Conservation (phyloP, 2,329 filamentous ascomycete genomes). For the Septoria petroselini region DNA sequence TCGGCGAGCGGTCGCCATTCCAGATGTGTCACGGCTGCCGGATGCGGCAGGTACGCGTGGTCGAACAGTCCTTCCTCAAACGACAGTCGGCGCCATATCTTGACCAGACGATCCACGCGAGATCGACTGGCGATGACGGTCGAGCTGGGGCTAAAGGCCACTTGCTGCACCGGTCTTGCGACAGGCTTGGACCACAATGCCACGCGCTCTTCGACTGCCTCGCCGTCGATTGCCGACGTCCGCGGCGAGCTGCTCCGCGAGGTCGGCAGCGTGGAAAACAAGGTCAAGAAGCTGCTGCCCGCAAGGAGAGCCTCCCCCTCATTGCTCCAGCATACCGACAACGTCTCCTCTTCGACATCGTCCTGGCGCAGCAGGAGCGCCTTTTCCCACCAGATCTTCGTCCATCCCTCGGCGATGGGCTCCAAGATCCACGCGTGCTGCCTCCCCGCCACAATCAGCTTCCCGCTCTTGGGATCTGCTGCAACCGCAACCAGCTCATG, state of each 20-base stretch:
- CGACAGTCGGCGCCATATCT: conserved; percentile 85
- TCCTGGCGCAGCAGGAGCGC: conserved; percentile 58
- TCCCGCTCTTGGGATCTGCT: conserved; percentile 78
- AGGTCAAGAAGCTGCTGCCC: conserved; percentile 60
- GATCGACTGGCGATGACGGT: conserved; percentile 81
- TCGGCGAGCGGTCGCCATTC: conserved; percentile 71
- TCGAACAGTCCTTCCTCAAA: conserved; percentile 90
- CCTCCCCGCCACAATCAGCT: conserved; percentile 73
- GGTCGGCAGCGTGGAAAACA: conserved; percentile 59
- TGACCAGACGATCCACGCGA: conserved; percentile 75
- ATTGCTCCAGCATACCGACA: conserved; percentile 79
- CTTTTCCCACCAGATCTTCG: conserved; percentile 69
- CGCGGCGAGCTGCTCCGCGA: conserved; percentile 30
- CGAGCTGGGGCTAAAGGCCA: conserved; percentile 80
- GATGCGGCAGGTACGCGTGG: conserved; percentile 84
- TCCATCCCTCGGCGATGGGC: conserved; percentile 67
- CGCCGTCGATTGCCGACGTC: conserved; percentile 27
- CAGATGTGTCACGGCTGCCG: conserved; percentile 71
- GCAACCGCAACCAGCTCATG: conserved; percentile 69
- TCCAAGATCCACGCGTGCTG: conserved; percentile 71
- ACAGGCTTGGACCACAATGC: conserved; percentile 71
- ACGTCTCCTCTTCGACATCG: conserved; percentile 48
- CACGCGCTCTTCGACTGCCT: conserved; percentile 45
- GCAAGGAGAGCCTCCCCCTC: conserved; percentile 81
- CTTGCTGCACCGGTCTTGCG: conserved; percentile 69